Evolutionary conservation across 2,329 filamentous ascomycete species (phyloP).

Genomic region (Bipolaris zeicola): DNA sequence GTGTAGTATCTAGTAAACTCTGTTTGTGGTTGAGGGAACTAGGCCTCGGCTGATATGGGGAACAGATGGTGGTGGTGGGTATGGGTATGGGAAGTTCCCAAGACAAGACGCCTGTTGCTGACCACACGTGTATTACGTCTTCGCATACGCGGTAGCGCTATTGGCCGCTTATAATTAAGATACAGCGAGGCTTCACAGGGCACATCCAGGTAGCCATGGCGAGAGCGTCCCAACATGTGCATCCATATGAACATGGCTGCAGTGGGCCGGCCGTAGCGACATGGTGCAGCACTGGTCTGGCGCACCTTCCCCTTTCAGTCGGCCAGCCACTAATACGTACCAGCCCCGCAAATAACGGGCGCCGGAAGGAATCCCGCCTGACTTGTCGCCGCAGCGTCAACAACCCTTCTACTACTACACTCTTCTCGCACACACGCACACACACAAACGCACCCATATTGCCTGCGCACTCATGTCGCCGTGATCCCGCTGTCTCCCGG

Average conservation of each 20-base stretch:
- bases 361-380: conserved; percentile 18
- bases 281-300: conserved; percentile 7
- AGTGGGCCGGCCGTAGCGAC: conserved; percentile 4
- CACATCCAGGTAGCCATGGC: background rate
- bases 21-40: too few relatives aligned
- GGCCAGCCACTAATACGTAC: conserved; percentile 10
- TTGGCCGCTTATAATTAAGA: too few relatives aligned
- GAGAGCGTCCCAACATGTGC: too few relatives aligned
- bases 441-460: background rate
- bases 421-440: background rate
- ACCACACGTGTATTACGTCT: too few relatives aligned
- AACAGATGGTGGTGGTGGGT: too few relatives aligned
- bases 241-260: background rate
- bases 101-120: too few relatives aligned
- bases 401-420: background rate
- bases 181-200: too few relatives aligned
- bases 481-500: conserved; percentile 9
- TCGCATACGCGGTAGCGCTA: too few relatives aligned
- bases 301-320: conserved; percentile 15
- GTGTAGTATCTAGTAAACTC: too few relatives aligned
- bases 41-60: too few relatives aligned
- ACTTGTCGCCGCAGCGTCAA: conserved; percentile 12
- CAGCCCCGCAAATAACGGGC: conserved; percentile 20
- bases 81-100: too few relatives aligned
- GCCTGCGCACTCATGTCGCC: conserved; percentile 9